phyloP scores from a whole-genome alignment of 2,329 filamentous ascomycete species.

The Trichoderma arundinaceum region DNA sequence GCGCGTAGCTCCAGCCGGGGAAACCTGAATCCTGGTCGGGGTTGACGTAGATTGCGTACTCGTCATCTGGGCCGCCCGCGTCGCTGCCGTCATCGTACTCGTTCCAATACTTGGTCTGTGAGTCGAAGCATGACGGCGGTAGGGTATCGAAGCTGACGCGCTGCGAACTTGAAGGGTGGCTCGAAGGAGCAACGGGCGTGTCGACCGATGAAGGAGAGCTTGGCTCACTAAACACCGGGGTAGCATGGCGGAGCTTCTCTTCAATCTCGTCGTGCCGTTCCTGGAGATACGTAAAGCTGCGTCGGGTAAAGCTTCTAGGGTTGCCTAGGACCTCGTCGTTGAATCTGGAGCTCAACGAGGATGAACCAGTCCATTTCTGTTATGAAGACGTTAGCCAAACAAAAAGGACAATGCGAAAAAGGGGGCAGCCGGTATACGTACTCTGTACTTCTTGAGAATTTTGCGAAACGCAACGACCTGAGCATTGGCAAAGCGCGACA shows the following conservation, averaged over 20 bases:
- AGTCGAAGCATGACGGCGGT: constrained; percentile 40
- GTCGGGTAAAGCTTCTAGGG: constrained; percentile 73
- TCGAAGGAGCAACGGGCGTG: constrained; percentile 31
- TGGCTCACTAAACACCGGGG: constrained; percentile 49
- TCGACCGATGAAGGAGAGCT: constrained; percentile 47
- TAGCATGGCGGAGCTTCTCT: constrained; percentile 52
- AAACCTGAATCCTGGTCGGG: constrained; percentile 67
- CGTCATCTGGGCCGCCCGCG: constrained; percentile 60
- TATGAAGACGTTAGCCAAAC: background rate
- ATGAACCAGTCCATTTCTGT: constrained; percentile 81
- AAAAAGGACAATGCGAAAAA: background rate
- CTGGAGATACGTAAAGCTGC: constrained; percentile 64
- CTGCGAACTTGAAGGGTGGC: constrained; percentile 5
- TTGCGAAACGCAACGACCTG: constrained; percentile 81
- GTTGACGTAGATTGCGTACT: constrained; percentile 76
- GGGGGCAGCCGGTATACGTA: constrained; percentile 40
- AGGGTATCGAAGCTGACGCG: constrained; percentile 42
- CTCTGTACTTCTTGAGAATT: constrained; percentile 82
- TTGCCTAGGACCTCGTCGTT: constrained; percentile 67
- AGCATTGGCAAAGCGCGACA: constrained; percentile 74
- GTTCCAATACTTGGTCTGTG: constrained; percentile 72
- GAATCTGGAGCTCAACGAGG: constrained; percentile 67
- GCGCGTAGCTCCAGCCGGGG: constrained; percentile 67
- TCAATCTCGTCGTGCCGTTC: constrained; percentile 58
- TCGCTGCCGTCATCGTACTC: constrained; percentile 86